Evolutionary conservation across 441 rosid species (phyloP).

Genomic region (Jatropha multifida): DNA sequence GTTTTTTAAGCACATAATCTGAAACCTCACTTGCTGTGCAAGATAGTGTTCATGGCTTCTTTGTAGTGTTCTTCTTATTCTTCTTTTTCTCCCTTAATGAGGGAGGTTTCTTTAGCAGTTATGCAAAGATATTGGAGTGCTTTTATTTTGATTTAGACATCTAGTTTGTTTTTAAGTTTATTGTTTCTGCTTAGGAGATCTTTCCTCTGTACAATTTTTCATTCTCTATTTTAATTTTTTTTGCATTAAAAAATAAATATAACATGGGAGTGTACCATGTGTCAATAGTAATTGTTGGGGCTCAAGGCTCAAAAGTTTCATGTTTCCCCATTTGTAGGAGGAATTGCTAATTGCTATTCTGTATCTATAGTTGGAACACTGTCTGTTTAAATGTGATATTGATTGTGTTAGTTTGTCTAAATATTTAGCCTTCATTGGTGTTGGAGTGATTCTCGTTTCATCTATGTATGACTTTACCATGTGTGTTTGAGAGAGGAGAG

Average conservation of each 20-base stretch:
- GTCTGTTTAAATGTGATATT: too few relatives aligned
- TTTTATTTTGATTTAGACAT: background rate
- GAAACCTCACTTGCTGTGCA: too few relatives aligned
- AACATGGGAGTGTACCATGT: background rate
- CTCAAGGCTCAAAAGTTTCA: background rate
- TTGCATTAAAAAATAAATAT: background rate
- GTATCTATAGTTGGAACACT: background rate
- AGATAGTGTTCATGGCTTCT: background rate
- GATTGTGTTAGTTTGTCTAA: background rate
- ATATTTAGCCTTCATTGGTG: background rate
- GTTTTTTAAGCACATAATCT: background rate
- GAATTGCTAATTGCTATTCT: background rate
- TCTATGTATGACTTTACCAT: too few relatives aligned
- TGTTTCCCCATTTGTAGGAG: background rate
- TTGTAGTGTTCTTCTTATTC: background rate
- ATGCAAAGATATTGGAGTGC: background rate
- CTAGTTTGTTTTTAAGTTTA: background rate
- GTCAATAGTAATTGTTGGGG: background rate
- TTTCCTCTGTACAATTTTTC: background rate
- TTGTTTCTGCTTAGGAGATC: background rate
- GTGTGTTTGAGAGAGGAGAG: too few relatives aligned
- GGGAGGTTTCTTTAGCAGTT: background rate
- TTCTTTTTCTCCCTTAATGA: background rate
- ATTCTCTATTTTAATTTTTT: background rate
- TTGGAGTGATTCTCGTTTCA: background rate